Evolutionary conservation across 495 filamentous ascomycete species (phyloP).

Genomic region (Penicillium daleae): DNA sequence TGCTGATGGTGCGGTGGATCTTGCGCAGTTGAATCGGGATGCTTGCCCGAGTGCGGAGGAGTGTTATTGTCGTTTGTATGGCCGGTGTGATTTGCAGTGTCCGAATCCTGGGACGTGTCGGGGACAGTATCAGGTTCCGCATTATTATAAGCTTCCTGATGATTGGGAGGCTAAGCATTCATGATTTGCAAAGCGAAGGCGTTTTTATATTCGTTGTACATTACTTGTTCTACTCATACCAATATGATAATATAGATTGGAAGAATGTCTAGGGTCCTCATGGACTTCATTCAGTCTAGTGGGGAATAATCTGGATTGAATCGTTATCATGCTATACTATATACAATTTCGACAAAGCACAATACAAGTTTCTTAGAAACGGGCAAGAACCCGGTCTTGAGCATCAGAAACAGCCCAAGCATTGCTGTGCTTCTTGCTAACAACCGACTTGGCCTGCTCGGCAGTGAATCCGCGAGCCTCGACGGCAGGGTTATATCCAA

Average conservation of each 20-base stretch:
- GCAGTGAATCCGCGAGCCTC: constrained; percentile 84
- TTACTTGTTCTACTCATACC: constrained; percentile 7
- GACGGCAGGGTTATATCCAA: constrained; percentile 93
- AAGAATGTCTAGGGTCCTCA: neutral
- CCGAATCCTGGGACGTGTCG: constrained; percentile 33
- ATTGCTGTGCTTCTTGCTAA: constrained; percentile 69
- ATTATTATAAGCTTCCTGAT: constrained; percentile 40
- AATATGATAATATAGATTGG: neutral
- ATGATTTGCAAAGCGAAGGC: constrained; percentile 5
- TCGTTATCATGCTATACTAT: constrained; percentile 26
- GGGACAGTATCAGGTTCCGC: constrained; percentile 44
- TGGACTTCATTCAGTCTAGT: neutral
- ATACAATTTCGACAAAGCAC: constrained; percentile 19
- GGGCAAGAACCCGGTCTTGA: constrained; percentile 68
- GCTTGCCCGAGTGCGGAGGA: constrained; percentile 46
- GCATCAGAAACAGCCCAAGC: constrained; percentile 77
- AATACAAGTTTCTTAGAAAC: constrained; percentile 46
- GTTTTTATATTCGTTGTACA: constrained; percentile 1
- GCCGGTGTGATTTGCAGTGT: constrained; percentile 40
- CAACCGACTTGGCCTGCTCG: constrained; percentile 69
- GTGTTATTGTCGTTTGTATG: constrained; percentile 52
- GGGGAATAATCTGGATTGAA: constrained; percentile 5
- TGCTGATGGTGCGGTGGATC: constrained; percentile 37
- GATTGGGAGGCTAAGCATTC: constrained; percentile 38
- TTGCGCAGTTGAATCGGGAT: constrained; percentile 44